A percentile compares a stretch with the other conserved stretches of the same genome.
These are phyloP conservation scores for Drosera capensis DNA, from an alignment of 148 eudicot species.

Conservation along the genomic window DNA sequence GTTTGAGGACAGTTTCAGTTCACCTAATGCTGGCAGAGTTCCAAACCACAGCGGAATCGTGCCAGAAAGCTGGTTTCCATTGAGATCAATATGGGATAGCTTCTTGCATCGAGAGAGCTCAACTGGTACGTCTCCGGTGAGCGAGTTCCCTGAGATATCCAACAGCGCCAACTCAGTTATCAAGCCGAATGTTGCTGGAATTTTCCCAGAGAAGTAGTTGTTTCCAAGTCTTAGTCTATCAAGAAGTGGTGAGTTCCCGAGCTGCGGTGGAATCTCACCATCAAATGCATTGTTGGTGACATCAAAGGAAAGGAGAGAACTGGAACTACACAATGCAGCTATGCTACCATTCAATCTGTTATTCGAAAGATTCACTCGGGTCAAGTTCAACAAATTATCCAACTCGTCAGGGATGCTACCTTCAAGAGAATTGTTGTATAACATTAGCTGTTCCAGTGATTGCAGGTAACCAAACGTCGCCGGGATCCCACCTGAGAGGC, in stretches of 20 bases:
- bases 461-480: conserved; percentile 35
- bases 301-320: conserved; percentile 66
- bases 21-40: conserved; percentile 58
- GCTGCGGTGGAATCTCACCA: conserved; percentile 44
- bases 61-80: conserved; percentile 59
- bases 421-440: conserved; percentile 73
- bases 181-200: conserved; percentile 61
- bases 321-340: conserved; percentile 62
- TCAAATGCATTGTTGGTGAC: conserved; percentile 69
- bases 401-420: conserved; percentile 62
- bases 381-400: conserved; percentile 36
- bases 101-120: conserved; percentile 57
- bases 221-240: conserved; percentile 69
- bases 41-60: conserved; percentile 74
- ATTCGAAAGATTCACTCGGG: conserved; percentile 72
- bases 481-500: conserved; percentile 62
- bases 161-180: conserved; percentile 35
- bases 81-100: conserved; percentile 66
- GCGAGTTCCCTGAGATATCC: conserved; percentile 65
- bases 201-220: conserved; percentile 52
- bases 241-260: conserved; percentile 56
- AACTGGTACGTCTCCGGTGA: conserved; percentile 53
- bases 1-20: conserved; percentile 72
- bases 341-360: conserved; percentile 72
- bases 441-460: conserved; percentile 61